Conservation (phyloP, 2,329 filamentous ascomycete genomes). For the Penicillium sclerotiorum region DNA sequence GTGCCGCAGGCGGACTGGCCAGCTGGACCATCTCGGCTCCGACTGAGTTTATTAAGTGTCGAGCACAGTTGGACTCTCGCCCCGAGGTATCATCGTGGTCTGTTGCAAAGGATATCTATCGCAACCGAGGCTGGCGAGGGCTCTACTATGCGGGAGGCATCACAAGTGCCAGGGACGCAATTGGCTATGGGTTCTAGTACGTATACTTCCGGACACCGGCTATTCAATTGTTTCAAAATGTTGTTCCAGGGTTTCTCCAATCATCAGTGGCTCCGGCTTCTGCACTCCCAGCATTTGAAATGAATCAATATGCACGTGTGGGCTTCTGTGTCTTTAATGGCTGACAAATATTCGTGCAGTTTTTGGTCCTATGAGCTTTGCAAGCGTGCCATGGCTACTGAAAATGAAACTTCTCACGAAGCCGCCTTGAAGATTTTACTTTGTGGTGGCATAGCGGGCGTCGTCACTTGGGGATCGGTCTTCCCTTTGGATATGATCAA, state of each 20-base stretch:
- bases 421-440: constrained; percentile 68
- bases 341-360: constrained; percentile 41
- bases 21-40: constrained; percentile 86
- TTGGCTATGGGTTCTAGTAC: constrained; percentile 95
- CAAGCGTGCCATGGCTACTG: constrained; percentile 59
- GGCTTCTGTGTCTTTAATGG: too few species aligned
- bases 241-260: background rate
- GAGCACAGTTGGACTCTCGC: constrained; percentile 68
- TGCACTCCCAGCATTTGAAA: background rate
- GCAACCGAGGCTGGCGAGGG: constrained; percentile 63
- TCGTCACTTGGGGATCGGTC: constrained; percentile 85
- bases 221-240: constrained; percentile 1
- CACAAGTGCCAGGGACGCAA: constrained; percentile 78
- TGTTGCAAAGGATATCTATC: constrained; percentile 65
- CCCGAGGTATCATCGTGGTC: constrained; percentile 60
- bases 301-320: background rate
- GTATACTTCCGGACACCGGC: too few species aligned
- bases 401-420: constrained; percentile 50
- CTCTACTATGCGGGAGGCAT: constrained; percentile 80
- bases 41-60: constrained; percentile 88
- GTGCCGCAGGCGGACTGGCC: constrained; percentile 77
- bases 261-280: background rate
- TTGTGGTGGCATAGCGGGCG: constrained; percentile 83
- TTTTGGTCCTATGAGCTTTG: constrained; percentile 89
- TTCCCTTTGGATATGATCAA: constrained; percentile 94